Percentiles rank a stretch among this genome's conserved stretches.
These are phyloP conservation scores for Parietaria judaica DNA, from an alignment of 306 rosid genomes.

Conservation along the genomic window DNA sequence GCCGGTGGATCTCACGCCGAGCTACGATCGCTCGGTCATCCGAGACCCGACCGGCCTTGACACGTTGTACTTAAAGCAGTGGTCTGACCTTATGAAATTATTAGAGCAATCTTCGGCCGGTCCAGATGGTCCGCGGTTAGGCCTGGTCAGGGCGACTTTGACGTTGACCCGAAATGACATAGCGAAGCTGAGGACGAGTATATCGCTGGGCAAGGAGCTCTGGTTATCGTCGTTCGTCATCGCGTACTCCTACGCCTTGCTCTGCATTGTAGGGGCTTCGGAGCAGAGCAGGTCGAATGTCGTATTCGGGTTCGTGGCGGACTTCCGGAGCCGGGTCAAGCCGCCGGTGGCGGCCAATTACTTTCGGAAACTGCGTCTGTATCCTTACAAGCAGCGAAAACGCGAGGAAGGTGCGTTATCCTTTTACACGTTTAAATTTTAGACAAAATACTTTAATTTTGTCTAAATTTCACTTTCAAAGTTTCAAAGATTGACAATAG, in stretches of 20 bases:
- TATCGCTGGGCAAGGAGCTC: background rate
- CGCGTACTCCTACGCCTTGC: background rate
- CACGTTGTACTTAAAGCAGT: background rate
- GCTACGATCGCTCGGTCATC: constrained; percentile 28
- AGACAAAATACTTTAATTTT: no score
- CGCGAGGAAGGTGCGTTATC: background rate
- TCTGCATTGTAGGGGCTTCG: background rate
- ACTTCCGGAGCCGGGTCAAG: constrained; percentile 3
- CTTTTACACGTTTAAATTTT: no score
- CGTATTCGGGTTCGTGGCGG: background rate
- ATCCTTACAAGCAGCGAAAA: background rate
- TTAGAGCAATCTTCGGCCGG: constrained; percentile 10
- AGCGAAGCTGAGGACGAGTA: background rate
- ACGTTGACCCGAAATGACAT: constrained; percentile 17
- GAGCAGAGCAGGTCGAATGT: background rate
- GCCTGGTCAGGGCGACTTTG: constrained; percentile 30
- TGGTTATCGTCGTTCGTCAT: background rate
- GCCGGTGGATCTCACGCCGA: constrained; percentile 29
- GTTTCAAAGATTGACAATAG: no score
- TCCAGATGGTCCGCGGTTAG: constrained; percentile 1
- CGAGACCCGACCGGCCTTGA: constrained; percentile 22
- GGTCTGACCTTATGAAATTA: constrained; percentile 16
- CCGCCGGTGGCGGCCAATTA: constrained; percentile 4
- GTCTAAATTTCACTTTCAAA: no score
- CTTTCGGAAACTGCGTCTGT: constrained; percentile 8